Percentiles rank a stretch among this genome's conserved stretches.
Evolutionary conservation across 116 monocot genomes (phyloP).

Genomic region (Thalassia testudinum): DNA sequence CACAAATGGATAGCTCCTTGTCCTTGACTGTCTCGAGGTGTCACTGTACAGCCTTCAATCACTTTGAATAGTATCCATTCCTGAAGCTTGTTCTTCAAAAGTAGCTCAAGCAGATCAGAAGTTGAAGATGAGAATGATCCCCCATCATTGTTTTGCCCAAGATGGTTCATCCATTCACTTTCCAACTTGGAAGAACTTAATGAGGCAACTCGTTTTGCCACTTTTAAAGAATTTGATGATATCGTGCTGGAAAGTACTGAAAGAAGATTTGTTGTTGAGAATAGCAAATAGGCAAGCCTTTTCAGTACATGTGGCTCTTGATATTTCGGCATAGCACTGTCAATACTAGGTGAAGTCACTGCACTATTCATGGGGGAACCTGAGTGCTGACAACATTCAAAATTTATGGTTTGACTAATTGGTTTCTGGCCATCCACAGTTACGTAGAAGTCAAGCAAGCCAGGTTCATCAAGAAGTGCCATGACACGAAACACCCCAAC

Average conservation of each 20-base stretch:
- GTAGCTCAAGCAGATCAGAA: constrained; percentile 42
- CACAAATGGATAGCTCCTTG: constrained; percentile 91
- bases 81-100: constrained; percentile 69
- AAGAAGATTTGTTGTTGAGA: constrained; percentile 40
- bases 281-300: constrained; percentile 68
- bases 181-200: constrained; percentile 35
- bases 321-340: constrained; percentile 10
- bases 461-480: constrained; percentile 27
- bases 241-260: constrained; percentile 27
- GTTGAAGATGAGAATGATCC: constrained; percentile 1
- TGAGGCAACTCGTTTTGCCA: constrained; percentile 35
- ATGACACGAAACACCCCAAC: constrained; percentile 63
- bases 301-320: constrained; percentile 10
- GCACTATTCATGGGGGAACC: constrained; percentile 2
- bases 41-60: constrained; percentile 50
- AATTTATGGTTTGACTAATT: constrained; percentile 60
- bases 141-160: constrained; percentile 11
- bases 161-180: constrained; percentile 45
- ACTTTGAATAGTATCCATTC: constrained; percentile 75
- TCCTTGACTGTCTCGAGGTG: constrained; percentile 48
- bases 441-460: constrained; percentile 42
- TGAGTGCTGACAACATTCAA: constrained; percentile 29
- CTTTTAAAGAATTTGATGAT: constrained; percentile 33
- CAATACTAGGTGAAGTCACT: constrained; percentile 10
- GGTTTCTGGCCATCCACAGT: constrained; percentile 65